Evolutionary conservation across 257 asterid species (phyloP).

Genomic region (Marsdenia floribunda): DNA sequence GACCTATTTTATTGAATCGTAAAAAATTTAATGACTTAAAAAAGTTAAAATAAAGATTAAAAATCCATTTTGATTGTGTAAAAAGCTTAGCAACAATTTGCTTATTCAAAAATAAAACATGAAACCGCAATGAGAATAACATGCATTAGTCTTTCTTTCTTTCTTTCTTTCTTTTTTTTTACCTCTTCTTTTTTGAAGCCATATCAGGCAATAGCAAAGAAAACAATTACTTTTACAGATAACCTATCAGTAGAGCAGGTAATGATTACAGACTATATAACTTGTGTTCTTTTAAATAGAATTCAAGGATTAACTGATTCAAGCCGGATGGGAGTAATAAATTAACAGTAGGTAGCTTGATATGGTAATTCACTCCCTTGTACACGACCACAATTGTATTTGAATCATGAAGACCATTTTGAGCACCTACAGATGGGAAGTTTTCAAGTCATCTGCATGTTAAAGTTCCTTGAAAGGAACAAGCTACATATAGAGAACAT

Average conservation of each 20-base stretch:
- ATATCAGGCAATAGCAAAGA: neutral
- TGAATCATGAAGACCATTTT: neutral
- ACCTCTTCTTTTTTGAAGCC: neutral
- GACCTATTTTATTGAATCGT: too few species aligned
- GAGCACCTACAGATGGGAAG: neutral
- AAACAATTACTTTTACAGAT: neutral
- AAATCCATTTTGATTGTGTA: too few species aligned
- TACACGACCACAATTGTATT: neutral
- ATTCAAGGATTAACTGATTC: neutral
- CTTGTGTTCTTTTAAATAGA: neutral
- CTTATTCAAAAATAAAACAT: too few species aligned
- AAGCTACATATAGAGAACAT: neutral
- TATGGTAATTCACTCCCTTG: neutral
- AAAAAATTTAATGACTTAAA: too few species aligned
- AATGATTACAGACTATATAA: neutral
- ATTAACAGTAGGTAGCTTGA: neutral
- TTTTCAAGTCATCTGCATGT: neutral
- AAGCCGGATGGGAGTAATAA: neutral
- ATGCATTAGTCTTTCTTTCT: neutral
- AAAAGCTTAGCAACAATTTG: too few species aligned
- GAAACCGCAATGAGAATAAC: too few species aligned
- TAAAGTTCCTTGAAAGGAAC: neutral
- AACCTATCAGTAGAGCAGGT: neutral
- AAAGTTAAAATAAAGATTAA: too few species aligned
- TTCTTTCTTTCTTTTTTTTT: too few species aligned